Conservation (phyloP, 2,329 filamentous ascomycete genomes). For the Fusarium sp. region DNA sequence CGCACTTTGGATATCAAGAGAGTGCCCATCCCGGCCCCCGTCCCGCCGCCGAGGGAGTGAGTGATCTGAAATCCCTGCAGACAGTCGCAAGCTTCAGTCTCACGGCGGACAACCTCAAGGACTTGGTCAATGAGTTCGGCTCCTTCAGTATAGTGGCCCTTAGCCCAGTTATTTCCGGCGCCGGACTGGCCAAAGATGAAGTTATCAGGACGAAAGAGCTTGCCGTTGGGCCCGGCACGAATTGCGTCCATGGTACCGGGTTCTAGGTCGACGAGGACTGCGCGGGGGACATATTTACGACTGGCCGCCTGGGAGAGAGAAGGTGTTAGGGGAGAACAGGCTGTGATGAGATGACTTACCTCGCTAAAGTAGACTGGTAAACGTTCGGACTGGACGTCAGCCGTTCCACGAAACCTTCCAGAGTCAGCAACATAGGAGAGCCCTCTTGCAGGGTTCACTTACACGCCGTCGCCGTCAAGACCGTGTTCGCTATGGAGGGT, state of each 20-base stretch:
- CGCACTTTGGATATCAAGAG: constrained; percentile 99
- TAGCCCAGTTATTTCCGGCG: constrained; percentile 99
- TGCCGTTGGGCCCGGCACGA: constrained; percentile 87
- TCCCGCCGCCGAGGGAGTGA: constrained; percentile 99
- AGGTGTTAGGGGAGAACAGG: background rate
- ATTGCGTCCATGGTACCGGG: background rate
- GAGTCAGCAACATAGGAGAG: background rate
- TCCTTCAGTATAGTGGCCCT: constrained; percentile 99
- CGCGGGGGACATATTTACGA: background rate
- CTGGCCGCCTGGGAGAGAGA: background rate
- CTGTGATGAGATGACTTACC: background rate
- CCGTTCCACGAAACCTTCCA: background rate
- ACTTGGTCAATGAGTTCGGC: constrained; percentile 98
- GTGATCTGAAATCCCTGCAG: constrained; percentile 99
- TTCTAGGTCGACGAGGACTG: background rate
- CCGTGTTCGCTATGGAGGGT: background rate
- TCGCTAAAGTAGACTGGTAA: background rate
- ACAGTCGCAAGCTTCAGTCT: constrained; percentile 98
- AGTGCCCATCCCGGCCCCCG: constrained; percentile 99
- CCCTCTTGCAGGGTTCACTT: background rate
- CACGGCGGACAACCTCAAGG: constrained; percentile 95
- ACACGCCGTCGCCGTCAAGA: background rate
- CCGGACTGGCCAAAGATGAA: constrained; percentile 99
- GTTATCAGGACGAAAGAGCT: constrained; percentile 99
- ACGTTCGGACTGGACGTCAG: background rate